phyloP scores from a whole-genome alignment of 441 rosid genomes.

The Pelargonium hybrid region DNA sequence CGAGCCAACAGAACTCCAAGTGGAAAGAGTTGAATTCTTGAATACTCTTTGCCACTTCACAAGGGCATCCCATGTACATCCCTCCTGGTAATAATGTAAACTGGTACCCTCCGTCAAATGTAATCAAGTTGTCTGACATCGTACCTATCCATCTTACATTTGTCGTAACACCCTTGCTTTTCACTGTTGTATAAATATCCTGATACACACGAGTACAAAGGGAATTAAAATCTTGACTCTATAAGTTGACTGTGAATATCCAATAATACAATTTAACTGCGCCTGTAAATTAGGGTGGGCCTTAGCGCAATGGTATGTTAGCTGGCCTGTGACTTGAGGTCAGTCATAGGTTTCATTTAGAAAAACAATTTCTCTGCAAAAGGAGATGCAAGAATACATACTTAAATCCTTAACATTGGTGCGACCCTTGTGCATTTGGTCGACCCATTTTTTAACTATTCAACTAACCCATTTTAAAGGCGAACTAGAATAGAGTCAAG shows the following conservation, averaged over 20 bases:
- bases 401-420: no score
- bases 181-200: slow-evolving; percentile 41
- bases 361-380: no score
- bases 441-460: no score
- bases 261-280: background rate
- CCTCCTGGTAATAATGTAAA: slow-evolving; percentile 66
- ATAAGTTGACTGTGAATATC: background rate
- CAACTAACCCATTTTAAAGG: background rate
- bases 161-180: slow-evolving; percentile 30
- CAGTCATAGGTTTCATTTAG: no score
- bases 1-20: slow-evolving; percentile 81
- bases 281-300: background rate
- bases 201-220: slow-evolving; percentile 20
- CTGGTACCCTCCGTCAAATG: slow-evolving; percentile 63
- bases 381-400: no score
- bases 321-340: no score
- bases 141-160: slow-evolving; percentile 60
- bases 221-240: background rate
- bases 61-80: slow-evolving; percentile 83
- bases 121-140: slow-evolving; percentile 40
- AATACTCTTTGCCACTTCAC: slow-evolving; percentile 49
- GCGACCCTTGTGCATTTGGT: no score
- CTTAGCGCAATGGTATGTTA: background rate
- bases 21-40: slow-evolving; percentile 68
- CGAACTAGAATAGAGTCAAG: background rate